These are phyloP conservation scores for Alternaria burnsii DNA, from an alignment of 2,329 filamentous ascomycete genomes.

Conservation along the genomic window DNA sequence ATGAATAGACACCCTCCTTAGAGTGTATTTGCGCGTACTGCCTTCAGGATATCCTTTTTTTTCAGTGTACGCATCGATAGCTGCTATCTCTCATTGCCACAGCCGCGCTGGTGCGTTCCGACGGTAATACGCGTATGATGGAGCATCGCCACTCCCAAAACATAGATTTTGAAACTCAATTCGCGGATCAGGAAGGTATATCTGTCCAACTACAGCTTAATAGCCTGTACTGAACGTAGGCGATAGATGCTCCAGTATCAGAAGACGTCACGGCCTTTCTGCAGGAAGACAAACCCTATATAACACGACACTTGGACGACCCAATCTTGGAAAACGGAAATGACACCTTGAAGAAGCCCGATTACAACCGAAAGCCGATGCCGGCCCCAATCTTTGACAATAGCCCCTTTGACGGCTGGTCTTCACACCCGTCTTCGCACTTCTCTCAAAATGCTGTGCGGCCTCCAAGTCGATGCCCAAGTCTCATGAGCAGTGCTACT, in stretches of 20 bases:
- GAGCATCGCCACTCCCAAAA: background rate
- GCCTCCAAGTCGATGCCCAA: background rate
- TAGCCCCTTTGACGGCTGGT: accelerated
- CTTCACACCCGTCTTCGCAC: accelerated
- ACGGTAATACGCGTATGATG: background rate
- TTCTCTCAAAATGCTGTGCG: background rate
- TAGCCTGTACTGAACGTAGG: background rate
- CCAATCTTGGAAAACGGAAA: background rate
- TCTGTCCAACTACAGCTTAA: background rate
- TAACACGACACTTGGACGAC: background rate
- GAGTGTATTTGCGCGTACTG: background rate
- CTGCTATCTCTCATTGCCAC: background rate
- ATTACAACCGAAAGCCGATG: background rate
- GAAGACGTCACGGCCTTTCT: background rate
- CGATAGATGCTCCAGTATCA: background rate
- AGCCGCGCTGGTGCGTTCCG: background rate
- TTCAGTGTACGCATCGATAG: background rate
- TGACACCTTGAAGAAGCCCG: accelerated
- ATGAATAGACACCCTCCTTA: background rate
- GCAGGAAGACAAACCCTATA: background rate
- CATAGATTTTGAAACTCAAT: accelerated
- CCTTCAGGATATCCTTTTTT: background rate
- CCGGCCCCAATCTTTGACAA: background rate
- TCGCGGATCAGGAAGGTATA: background rate
- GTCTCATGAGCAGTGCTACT: background rate